These are phyloP conservation scores for Botryosphaeria dothidea DNA, from an alignment of 2,329 filamentous ascomycete species.

Conservation along the genomic window DNA sequence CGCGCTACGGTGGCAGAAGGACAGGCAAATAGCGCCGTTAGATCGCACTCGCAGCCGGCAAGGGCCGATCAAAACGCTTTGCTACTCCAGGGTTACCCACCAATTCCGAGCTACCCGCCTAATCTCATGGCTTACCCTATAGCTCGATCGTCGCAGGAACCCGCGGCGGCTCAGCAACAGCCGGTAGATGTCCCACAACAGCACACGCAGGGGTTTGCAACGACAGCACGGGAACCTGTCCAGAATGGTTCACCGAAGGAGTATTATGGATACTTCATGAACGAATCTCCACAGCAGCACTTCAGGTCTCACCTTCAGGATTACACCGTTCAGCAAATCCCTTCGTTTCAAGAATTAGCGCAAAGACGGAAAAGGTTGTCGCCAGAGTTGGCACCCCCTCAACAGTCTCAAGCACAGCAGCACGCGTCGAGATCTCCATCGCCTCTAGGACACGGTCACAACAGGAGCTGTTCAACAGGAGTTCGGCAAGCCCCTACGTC, in stretches of 20 bases:
- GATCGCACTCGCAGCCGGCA: slow-evolving; percentile 53
- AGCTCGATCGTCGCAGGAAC: slow-evolving; percentile 35
- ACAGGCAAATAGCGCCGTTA: slow-evolving; percentile 37
- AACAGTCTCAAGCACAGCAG: not conserved
- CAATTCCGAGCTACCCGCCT: slow-evolving; percentile 35
- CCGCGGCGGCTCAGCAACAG: slow-evolving; percentile 14
- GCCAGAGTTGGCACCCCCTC: slow-evolving; percentile 31
- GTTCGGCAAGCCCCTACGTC: slow-evolving; percentile 10
- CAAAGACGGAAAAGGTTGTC: slow-evolving; percentile 44
- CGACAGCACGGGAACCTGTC: slow-evolving; percentile 23
- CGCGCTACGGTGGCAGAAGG: slow-evolving; percentile 47
- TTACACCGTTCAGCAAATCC: slow-evolving; percentile 37
- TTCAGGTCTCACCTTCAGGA: slow-evolving; percentile 31
- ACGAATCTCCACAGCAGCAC: slow-evolving; percentile 41
- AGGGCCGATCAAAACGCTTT: slow-evolving; percentile 44
- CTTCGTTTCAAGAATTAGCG: slow-evolving; percentile 42
- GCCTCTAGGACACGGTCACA: slow-evolving; percentile 42
- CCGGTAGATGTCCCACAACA: slow-evolving; percentile 8
- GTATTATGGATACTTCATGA: slow-evolving; percentile 52
- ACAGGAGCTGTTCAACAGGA: slow-evolving; percentile 42
- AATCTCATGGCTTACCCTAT: slow-evolving; percentile 36
- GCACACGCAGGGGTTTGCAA: slow-evolving; percentile 10
- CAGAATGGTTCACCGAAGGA: slow-evolving; percentile 48
- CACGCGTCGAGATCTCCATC: slow-evolving; percentile 48
- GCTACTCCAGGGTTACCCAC: slow-evolving; percentile 41